Percentiles rank a stretch among this genome's conserved stretches.
phyloP scores from a whole-genome alignment of 1,284 basidiomycete genomes.

The Trametes versicolor region DNA sequence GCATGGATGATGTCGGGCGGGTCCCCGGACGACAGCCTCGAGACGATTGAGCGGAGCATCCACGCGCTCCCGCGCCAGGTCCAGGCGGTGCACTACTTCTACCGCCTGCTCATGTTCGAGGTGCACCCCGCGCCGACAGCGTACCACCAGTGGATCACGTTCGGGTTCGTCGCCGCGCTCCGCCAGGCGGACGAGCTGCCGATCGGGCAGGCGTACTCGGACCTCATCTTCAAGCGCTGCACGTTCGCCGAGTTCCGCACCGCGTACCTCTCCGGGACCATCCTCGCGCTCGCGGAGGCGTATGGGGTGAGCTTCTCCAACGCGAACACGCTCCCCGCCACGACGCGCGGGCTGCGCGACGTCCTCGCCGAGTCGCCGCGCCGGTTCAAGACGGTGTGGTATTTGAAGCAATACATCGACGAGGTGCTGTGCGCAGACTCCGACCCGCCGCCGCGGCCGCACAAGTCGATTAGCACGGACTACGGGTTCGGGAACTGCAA shows the following conservation, averaged over 20 bases:
- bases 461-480: slow-evolving; percentile 32
- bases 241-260: neutral
- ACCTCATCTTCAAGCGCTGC: neutral
- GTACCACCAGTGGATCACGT: neutral
- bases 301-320: neutral
- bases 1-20: neutral
- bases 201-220: neutral
- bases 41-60: neutral
- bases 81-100: neutral
- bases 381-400: slow-evolving; percentile 48
- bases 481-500: slow-evolving; percentile 50
- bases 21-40: neutral
- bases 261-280: neutral
- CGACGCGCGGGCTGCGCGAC: too few species aligned
- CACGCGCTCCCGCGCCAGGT: neutral
- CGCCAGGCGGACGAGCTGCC: neutral
- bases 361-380: slow-evolving; percentile 36
- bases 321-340: neutral
- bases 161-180: neutral
- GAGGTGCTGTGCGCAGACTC: slow-evolving; percentile 34
- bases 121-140: neutral
- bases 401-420: slow-evolving; percentile 46
- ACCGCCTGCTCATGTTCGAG: neutral
- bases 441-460: slow-evolving; percentile 8
- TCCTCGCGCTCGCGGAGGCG: neutral